Evolutionary conservation across 768 basidiomycete genomes (phyloP).

Genomic region (Trametes punicea): DNA sequence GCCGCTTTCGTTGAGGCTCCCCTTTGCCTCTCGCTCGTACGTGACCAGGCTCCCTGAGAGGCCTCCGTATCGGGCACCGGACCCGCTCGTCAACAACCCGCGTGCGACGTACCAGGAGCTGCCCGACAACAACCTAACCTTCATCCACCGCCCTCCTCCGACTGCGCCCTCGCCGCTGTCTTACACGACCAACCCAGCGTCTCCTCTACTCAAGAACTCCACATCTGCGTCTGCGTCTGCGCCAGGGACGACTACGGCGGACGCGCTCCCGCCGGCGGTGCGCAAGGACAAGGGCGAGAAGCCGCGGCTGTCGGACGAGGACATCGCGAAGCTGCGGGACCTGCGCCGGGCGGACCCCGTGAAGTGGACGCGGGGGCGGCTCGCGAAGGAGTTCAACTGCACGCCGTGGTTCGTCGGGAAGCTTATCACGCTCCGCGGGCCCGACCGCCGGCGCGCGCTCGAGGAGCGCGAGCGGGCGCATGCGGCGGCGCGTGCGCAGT

Average conservation of each 20-base stretch:
- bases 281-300: constrained; percentile 21
- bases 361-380: constrained; percentile 55
- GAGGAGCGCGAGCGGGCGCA: constrained; percentile 46
- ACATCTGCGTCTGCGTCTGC: no score
- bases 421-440: constrained; percentile 58
- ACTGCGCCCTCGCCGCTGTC: constrained; percentile 72
- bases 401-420: constrained; percentile 62
- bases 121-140: constrained; percentile 52
- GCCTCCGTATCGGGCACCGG: constrained; percentile 28
- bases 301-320: constrained; percentile 47
- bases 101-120: constrained; percentile 23
- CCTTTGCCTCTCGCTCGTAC: constrained; percentile 22
- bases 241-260: constrained; percentile 19
- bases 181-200: constrained; percentile 63
- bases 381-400: constrained; percentile 78
- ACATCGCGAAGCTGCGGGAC: constrained; percentile 52
- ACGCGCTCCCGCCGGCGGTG: constrained; percentile 27
- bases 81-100: constrained; percentile 31
- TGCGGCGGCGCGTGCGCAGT: constrained; percentile 46
- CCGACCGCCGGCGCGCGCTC: constrained; percentile 42
- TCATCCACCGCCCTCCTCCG: constrained; percentile 84
- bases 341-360: constrained; percentile 57
- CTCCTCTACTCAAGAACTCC: constrained; percentile 63
- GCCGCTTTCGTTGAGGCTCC: constrained; percentile 9
- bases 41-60: constrained; percentile 29